Evolutionary conservation across 306 rosid species (phyloP).

Genomic region (Purshia tridentata): DNA sequence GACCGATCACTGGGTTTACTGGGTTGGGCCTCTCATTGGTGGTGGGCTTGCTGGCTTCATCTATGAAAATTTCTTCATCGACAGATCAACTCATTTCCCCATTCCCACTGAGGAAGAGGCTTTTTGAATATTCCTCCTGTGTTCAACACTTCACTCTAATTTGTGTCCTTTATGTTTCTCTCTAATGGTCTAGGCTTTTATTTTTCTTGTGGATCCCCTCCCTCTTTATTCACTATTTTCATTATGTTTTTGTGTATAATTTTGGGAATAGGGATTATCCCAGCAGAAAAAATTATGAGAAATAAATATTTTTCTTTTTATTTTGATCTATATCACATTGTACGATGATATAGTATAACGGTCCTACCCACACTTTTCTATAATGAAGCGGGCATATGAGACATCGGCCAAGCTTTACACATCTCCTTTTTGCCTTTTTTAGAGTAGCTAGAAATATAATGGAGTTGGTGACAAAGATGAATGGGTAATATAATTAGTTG

Average conservation of each 20-base stretch:
- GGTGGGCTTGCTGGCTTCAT: conserved; percentile 79
- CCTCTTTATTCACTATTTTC: not conserved
- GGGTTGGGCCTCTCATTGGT: conserved; percentile 94
- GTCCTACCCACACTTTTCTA: no score
- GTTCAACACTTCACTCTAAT: not conserved
- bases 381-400: no score
- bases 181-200: no score
- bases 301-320: no score
- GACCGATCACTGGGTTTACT: conserved; percentile 92
- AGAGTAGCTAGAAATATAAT: not conserved
- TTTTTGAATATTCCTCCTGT: not conserved
- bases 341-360: no score
- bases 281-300: no score
- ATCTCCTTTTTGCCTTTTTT: not conserved
- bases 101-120: conserved; percentile 38
- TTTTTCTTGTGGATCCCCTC: not conserved
- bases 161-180: not conserved
- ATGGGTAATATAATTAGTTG: not conserved
- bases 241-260: not conserved
- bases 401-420: not conserved
- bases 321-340: no score
- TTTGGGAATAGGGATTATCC: no score
- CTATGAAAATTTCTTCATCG: conserved; percentile 74
- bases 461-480: not conserved
- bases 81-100: conserved; percentile 42